These are phyloP conservation scores for Brettanomyces nanus DNA, from an alignment of 805 yeast genomes.

Conservation along the genomic window DNA sequence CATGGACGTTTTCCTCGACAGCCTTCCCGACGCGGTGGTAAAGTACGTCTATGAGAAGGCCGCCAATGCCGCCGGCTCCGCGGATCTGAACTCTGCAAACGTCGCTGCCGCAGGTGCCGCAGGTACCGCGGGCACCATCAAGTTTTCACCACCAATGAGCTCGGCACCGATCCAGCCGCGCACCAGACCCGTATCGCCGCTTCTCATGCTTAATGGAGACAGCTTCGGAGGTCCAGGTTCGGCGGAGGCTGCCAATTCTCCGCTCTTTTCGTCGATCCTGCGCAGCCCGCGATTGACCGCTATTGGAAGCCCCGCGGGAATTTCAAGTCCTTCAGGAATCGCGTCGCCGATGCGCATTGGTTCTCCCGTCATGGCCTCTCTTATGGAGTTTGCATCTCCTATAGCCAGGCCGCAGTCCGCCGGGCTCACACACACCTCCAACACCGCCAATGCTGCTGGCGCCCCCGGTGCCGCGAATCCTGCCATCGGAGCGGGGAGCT, in stretches of 20 bases:
- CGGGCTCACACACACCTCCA: no score
- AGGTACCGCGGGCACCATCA: conserved; percentile 8
- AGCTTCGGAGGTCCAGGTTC: conserved; percentile 27
- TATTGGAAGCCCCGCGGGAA: neutral
- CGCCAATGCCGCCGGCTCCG: conserved; percentile 19
- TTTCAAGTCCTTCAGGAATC: no score
- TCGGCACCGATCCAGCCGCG: conserved; percentile 18
- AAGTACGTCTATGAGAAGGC: conserved; percentile 35
- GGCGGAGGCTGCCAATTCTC: conserved; percentile 10
- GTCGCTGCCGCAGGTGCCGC: neutral
- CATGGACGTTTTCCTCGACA: conserved; percentile 39
- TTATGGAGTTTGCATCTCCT: no score
- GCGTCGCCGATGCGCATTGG: no score
- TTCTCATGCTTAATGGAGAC: conserved; percentile 22
- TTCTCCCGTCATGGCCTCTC: neutral
- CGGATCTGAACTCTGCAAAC: neutral
- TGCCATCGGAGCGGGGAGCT: neutral
- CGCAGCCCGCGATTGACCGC: neutral
- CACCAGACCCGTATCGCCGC: conserved; percentile 25
- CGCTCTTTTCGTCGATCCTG: neutral
- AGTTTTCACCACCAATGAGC: conserved; percentile 19
- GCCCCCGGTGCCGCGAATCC: neutral
- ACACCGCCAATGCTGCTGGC: no score
- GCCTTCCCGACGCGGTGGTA: conserved; percentile 37
- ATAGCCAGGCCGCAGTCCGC: conserved; percentile 37